Percentiles rank a stretch among this genome's conserved stretches.
These are phyloP conservation scores for Neurospora africana DNA, from an alignment of 495 filamentous ascomycete genomes.

Conservation along the genomic window DNA sequence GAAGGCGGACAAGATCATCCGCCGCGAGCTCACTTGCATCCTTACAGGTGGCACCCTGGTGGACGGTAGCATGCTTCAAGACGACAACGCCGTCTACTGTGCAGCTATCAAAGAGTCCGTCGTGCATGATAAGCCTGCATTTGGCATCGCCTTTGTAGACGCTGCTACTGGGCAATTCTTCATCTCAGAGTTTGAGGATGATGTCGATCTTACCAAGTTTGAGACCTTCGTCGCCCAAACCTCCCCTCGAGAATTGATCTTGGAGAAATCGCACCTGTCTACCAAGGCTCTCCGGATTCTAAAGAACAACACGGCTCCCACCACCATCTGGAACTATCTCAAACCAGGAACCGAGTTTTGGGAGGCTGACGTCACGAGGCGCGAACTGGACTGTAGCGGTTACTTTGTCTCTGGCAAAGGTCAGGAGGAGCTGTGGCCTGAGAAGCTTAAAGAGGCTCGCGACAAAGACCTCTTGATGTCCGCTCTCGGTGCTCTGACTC, in stretches of 20 bases:
- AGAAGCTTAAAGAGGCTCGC: conserved; percentile 57
- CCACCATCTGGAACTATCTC: conserved; percentile 90
- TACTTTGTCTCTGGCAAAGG: conserved; percentile 66
- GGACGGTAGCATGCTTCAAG: conserved; percentile 92
- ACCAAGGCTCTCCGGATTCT: conserved; percentile 82
- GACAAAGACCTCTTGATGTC: conserved; percentile 84
- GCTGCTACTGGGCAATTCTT: conserved; percentile 94
- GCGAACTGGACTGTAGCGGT: conserved; percentile 68
- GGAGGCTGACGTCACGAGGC: conserved; percentile 68
- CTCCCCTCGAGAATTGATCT: conserved; percentile 74
- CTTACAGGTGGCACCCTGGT: conserved; percentile 88
- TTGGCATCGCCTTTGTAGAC: conserved; percentile 91
- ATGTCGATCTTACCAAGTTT: conserved; percentile 91
- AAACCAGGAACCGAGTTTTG: conserved; percentile 89
- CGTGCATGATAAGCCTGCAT: conserved; percentile 64
- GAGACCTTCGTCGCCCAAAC: conserved; percentile 96
- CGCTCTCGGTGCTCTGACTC: conserved; percentile 78
- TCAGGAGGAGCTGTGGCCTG: conserved; percentile 64
- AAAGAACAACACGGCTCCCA: conserved; percentile 89
- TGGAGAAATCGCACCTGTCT: conserved; percentile 82
- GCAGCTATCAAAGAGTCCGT: conserved; percentile 88
- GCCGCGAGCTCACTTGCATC: conserved; percentile 79
- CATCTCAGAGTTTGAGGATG: conserved; percentile 82
- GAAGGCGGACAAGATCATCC: conserved; percentile 83
- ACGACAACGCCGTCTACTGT: conserved; percentile 96